A percentile compares a stretch with the other conserved stretches of the same genome.
phyloP scores from a whole-genome alignment of 371 early-diverging fungal species.

The Mortierella sp. region DNA sequence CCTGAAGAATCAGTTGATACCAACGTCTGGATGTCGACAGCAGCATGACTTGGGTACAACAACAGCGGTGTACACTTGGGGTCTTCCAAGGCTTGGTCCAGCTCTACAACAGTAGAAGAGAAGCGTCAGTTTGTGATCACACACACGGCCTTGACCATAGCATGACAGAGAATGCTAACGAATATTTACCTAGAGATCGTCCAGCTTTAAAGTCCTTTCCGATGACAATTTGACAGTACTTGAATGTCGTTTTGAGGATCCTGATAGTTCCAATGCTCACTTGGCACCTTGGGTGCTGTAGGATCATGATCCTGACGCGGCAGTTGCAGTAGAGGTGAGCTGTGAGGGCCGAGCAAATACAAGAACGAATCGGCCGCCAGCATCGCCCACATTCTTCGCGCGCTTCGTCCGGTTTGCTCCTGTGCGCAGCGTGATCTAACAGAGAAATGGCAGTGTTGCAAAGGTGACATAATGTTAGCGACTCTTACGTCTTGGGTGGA shows the following conservation, averaged over 20 bases:
- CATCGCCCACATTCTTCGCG: constrained; percentile 50
- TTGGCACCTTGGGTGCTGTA: constrained; percentile 59
- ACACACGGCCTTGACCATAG: neutral
- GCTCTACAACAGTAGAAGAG: constrained; percentile 23
- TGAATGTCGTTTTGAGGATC: constrained; percentile 53
- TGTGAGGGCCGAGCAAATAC: constrained; percentile 54
- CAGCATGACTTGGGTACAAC: constrained; percentile 49
- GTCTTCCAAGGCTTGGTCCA: constrained; percentile 46
- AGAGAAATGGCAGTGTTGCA: neutral
- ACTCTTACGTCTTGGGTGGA: neutral
- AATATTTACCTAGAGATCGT: constrained; percentile 34
- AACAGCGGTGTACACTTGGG: constrained; percentile 49
- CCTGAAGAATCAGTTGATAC: neutral
- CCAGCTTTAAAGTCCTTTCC: constrained; percentile 54
- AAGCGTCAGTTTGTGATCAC: neutral
- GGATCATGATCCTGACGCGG: constrained; percentile 51
- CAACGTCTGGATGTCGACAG: constrained; percentile 38
- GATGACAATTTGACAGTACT: constrained; percentile 55
- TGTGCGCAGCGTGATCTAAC: constrained; percentile 29
- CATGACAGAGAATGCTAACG: neutral
- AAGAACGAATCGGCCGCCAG: constrained; percentile 52
- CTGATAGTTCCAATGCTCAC: constrained; percentile 59
- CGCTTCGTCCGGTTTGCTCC: constrained; percentile 21
- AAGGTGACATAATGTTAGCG: neutral
- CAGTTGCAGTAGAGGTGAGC: constrained; percentile 56